Evolutionary conservation across 2,329 filamentous ascomycete genomes (phyloP).

Genomic region (Ploettnerulaceae sp.): DNA sequence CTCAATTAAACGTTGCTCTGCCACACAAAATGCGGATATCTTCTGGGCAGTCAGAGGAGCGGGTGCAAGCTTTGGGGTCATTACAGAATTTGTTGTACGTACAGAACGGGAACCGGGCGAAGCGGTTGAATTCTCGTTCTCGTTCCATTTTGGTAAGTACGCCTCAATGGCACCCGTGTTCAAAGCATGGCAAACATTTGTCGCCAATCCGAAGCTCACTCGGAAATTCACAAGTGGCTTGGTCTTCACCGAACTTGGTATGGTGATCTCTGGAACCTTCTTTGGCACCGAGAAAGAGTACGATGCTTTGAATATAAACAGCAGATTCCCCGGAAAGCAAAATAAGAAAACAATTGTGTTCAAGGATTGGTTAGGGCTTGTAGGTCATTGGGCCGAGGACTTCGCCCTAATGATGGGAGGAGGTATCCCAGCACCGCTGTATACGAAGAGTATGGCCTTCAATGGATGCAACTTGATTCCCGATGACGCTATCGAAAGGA

Average conservation of each 20-base stretch:
- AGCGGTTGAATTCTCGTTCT: conserved; percentile 56
- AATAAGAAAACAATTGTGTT: conserved; percentile 43
- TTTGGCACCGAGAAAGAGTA: conserved; percentile 56
- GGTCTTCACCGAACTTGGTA: conserved; percentile 48
- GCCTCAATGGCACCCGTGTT: conserved; percentile 46
- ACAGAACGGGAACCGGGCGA: conserved; percentile 51
- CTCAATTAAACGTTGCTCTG: conserved; percentile 25
- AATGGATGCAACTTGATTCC: conserved; percentile 37
- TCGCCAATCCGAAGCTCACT: conserved; percentile 50
- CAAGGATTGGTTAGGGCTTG: conserved; percentile 58
- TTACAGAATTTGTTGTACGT: conserved; percentile 33
- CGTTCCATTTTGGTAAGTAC: conserved; percentile 45
- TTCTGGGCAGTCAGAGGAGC: conserved; percentile 35
- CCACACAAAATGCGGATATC: conserved; percentile 29
- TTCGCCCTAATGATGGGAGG: conserved; percentile 36
- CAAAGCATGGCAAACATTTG: conserved; percentile 53
- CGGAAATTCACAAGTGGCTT: conserved; percentile 55
- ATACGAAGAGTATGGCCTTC: conserved; percentile 15
- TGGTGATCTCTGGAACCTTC: conserved; percentile 55
- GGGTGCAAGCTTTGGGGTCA: conserved; percentile 35
- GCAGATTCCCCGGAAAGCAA: conserved; percentile 40
- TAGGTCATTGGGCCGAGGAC: conserved; percentile 48
- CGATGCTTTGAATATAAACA: conserved; percentile 44
- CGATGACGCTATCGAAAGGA: conserved; percentile 39
- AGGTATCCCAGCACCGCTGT: conserved; percentile 11